Percentiles rank a stretch among this genome's conserved stretches.
Conservation (phyloP, 2,329 filamentous ascomycete genomes). For the Periconia macrospinosa region DNA sequence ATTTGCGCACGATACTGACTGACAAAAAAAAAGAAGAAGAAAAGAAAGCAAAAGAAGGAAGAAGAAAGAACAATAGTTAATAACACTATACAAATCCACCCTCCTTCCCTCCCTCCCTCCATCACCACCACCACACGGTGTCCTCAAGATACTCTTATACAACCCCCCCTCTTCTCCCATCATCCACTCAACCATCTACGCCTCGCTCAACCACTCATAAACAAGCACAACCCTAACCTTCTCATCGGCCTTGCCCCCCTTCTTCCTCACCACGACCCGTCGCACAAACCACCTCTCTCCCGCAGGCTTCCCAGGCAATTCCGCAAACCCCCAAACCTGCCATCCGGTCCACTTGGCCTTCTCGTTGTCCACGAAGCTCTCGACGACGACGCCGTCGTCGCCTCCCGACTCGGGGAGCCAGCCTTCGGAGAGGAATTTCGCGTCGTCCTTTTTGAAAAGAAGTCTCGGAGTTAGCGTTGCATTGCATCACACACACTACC, state of each 20-base stretch:
- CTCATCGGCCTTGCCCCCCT: constrained; percentile 17
- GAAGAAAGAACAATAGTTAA: no score
- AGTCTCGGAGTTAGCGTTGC: no score
- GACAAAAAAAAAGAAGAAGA: no score
- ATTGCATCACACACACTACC: no score
- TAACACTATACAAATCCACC: no score
- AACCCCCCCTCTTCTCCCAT: no score
- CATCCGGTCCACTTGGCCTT: constrained; percentile 39
- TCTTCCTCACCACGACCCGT: constrained; percentile 17
- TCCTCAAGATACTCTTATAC: no score
- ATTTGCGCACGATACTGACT: no score
- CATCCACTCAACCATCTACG: no score
- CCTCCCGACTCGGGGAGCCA: constrained; percentile 31
- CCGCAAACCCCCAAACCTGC: constrained; percentile 30
- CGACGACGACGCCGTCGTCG: constrained; percentile 35
- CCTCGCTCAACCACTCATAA: constrained; percentile 34
- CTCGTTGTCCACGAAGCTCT: constrained; percentile 38
- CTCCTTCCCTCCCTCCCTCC: no score
- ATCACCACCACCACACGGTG: no score
- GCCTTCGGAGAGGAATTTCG: constrained; percentile 24
- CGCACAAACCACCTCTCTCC: not conserved
- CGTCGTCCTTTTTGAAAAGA: constrained; percentile 21
- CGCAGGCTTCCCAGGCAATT: constrained; percentile 3
- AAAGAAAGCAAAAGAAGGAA: no score
- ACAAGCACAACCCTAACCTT: constrained; percentile 33